These are phyloP conservation scores for Zygosaccharomyces lentus DNA, from an alignment of 805 yeast genomes.

Conservation along the genomic window DNA sequence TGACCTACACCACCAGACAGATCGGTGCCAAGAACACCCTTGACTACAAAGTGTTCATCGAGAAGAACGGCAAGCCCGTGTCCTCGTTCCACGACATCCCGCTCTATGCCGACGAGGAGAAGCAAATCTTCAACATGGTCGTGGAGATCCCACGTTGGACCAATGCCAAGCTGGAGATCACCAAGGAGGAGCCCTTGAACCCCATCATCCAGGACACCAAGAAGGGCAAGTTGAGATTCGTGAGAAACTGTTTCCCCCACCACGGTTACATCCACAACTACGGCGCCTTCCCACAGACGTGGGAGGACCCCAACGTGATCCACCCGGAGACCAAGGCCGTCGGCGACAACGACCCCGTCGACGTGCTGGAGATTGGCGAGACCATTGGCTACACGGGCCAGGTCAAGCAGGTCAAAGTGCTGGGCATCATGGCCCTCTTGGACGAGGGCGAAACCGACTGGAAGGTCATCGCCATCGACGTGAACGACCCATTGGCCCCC, in stretches of 20 bases:
- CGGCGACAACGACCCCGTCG: slow-evolving; percentile 86
- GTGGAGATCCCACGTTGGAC: slow-evolving; percentile 99
- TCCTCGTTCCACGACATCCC: slow-evolving; percentile 96
- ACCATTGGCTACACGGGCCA: slow-evolving; percentile 62
- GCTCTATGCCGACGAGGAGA: slow-evolving; percentile 88
- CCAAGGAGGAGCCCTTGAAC: slow-evolving; percentile 77
- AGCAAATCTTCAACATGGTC: slow-evolving; percentile 81
- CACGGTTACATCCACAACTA: slow-evolving; percentile 98
- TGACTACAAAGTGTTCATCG: slow-evolving; percentile 87
- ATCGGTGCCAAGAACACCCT: slow-evolving; percentile 94
- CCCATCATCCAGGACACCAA: slow-evolving; percentile 97
- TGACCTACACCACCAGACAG: slow-evolving; percentile 86
- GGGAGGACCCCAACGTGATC: slow-evolving; percentile 68
- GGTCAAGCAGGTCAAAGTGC: slow-evolving; percentile 81
- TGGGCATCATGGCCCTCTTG: slow-evolving; percentile 91
- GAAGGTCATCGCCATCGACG: slow-evolving; percentile 87
- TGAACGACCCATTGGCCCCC: slow-evolving; percentile 83
- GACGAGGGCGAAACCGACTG: slow-evolving; percentile 91
- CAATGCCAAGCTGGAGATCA: slow-evolving; percentile 93
- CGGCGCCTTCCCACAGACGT: slow-evolving; percentile 96
- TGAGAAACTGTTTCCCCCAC: slow-evolving; percentile 97
- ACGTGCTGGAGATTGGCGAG: slow-evolving; percentile 79
- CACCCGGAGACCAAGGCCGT: slow-evolving; percentile 64
- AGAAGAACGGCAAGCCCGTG: slow-evolving; percentile 88
- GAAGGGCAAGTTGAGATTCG: slow-evolving; percentile 94